Evolutionary conservation across 2,329 filamentous ascomycete genomes (phyloP).

Genomic region (Emmonsia crescens): DNA sequence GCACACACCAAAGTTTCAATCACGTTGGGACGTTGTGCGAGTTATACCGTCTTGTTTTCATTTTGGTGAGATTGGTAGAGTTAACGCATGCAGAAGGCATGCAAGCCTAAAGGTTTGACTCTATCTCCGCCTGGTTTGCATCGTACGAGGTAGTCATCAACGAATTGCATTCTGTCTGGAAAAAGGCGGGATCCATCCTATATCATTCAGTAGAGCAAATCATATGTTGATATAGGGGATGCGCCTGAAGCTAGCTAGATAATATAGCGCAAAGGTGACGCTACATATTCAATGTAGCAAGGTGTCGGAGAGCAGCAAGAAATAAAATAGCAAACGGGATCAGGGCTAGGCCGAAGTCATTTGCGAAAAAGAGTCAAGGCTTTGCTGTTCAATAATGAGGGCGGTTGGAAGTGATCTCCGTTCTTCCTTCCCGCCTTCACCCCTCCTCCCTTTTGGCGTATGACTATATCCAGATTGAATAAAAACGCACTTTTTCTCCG

Average conservation of each 20-base stretch:
- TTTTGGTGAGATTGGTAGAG: neutral
- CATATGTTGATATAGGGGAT: neutral
- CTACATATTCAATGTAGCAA: neutral
- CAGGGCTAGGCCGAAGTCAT: neutral
- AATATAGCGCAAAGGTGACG: neutral
- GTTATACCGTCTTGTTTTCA: neutral
- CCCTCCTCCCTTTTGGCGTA: neutral
- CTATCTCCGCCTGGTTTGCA: neutral
- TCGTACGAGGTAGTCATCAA: neutral
- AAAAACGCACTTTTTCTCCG: neutral
- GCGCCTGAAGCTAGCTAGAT: neutral
- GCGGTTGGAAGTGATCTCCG: neutral
- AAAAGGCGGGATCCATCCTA: neutral
- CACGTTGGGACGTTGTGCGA: neutral
- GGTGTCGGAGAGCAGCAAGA: neutral
- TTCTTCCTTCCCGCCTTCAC: neutral
- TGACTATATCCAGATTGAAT: neutral
- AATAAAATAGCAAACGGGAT: neutral
- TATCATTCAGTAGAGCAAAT: neutral
- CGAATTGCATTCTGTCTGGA: neutral
- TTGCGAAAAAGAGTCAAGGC: neutral
- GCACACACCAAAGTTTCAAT: neutral
- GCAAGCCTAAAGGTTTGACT: neutral
- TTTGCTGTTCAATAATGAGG: neutral
- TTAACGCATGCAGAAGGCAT: neutral